Evolutionary conservation across 495 filamentous ascomycete species (phyloP).

Genomic region (Cryomyces antarcticus): DNA sequence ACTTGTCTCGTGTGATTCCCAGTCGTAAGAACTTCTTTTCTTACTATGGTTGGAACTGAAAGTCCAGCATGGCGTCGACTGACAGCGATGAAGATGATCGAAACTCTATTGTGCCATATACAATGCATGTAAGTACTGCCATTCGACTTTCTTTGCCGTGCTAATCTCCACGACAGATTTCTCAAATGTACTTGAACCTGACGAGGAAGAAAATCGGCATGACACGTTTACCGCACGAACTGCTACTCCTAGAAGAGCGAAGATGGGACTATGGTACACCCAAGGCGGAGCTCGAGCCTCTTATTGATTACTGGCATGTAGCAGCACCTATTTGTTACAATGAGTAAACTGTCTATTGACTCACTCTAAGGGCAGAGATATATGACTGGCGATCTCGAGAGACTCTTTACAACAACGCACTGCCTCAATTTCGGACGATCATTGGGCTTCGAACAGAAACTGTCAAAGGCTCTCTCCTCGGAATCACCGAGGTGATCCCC

Average conservation of each 20-base stretch:
- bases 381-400: slow-evolving; percentile 43
- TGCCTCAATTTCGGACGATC: slow-evolving; percentile 39
- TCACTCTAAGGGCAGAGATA: slow-evolving; percentile 28
- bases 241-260: slow-evolving; percentile 7
- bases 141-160: too few relatives aligned
- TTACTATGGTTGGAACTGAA: neutral
- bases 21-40: too few relatives aligned
- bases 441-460: slow-evolving; percentile 8
- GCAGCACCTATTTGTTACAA: neutral
- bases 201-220: slow-evolving; percentile 21
- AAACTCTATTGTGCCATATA: neutral
- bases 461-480: neutral
- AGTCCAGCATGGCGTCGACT: neutral
- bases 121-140: neutral
- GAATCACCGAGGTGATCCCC: neutral
- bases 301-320: slow-evolving; percentile 19
- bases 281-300: slow-evolving; percentile 15
- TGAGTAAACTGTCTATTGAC: neutral
- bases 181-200: slow-evolving; percentile 18
- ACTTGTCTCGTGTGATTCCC: too few relatives aligned
- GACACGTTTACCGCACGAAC: slow-evolving; percentile 17
- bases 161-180: slow-evolving; percentile 4
- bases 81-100: neutral
- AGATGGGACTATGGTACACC: slow-evolving; percentile 17
- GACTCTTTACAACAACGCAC: slow-evolving; percentile 26